These are phyloP conservation scores for Vitis hybrid DNA, from an alignment of 177 flowering plant genomes.

Conservation along the genomic window DNA sequence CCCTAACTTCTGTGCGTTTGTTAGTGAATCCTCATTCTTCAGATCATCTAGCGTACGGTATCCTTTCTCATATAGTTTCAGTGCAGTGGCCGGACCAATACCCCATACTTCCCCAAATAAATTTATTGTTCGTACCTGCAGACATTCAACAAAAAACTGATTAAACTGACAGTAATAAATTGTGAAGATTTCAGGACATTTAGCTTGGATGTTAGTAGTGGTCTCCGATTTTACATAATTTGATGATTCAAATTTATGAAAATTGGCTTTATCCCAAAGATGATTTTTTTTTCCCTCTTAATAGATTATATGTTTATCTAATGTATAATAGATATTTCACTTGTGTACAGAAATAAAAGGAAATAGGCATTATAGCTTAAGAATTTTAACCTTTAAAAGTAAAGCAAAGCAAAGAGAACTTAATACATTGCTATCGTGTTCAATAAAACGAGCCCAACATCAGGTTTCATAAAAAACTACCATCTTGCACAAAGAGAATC, in stretches of 20 bases:
- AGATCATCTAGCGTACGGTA: slow-evolving; percentile 81
- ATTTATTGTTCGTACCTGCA: slow-evolving; percentile 67
- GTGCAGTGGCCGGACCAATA: slow-evolving; percentile 94
- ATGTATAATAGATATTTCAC: no score
- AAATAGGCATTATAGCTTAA: neutral
- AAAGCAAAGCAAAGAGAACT: no score
- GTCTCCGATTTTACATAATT: neutral
- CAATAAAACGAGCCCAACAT: no score
- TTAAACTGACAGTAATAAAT: neutral
- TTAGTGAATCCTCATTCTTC: slow-evolving; percentile 68
- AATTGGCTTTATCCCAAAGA: neutral
- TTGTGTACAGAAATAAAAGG: neutral
- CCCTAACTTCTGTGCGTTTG: slow-evolving; percentile 76
- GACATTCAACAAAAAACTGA: neutral
- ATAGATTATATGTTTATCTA: no score
- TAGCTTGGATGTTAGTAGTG: neutral
- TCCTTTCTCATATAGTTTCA: slow-evolving; percentile 89
- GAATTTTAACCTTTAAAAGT: neutral
- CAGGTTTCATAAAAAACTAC: neutral
- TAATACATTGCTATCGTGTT: no score
- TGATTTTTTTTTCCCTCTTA: neutral
- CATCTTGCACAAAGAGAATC: neutral
- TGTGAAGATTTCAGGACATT: neutral
- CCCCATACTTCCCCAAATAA: slow-evolving; percentile 99
- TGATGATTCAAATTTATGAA: neutral